These are phyloP conservation scores for Nothophytophthora sp. DNA, from an alignment of 352 stramenopile species.

Conservation along the genomic window DNA sequence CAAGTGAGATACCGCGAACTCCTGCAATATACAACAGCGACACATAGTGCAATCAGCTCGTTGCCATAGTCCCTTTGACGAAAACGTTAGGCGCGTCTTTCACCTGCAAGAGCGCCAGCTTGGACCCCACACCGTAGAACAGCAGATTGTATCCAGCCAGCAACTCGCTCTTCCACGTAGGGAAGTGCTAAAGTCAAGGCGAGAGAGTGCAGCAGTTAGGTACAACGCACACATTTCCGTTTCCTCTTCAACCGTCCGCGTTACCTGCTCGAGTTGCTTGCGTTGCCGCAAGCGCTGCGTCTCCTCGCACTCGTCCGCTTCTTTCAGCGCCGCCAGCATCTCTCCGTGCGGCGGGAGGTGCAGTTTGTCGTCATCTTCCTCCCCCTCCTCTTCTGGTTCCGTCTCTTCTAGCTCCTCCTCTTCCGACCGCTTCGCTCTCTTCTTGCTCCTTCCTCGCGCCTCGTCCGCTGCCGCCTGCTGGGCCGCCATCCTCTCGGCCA, in stretches of 20 bases:
- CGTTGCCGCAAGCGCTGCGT: neutral
- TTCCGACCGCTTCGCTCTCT: conserved; percentile 1
- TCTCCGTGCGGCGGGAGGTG: conserved; percentile 17
- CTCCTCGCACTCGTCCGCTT: conserved; percentile 17
- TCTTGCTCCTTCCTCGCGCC: neutral
- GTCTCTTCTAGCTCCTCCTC: neutral
- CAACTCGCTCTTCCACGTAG: conserved; percentile 45
- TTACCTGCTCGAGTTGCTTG: conserved; percentile 14
- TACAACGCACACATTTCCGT: neutral
- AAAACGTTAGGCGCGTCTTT: neutral
- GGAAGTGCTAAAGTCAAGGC: conserved; percentile 32
- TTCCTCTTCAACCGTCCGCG: too few relatives aligned
- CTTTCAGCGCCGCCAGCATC: conserved; percentile 23
- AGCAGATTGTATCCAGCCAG: conserved; percentile 53
- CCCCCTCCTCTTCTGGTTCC: conserved; percentile 2
- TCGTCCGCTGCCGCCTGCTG: conserved; percentile 6
- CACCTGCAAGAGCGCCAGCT: conserved; percentile 54
- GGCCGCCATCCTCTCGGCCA: conserved; percentile 6
- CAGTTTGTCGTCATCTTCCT: conserved; percentile 9
- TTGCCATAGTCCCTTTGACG: neutral
- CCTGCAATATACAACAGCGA: conserved; percentile 22
- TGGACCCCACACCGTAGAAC: conserved; percentile 55
- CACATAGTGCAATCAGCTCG: neutral
- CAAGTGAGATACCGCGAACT: conserved; percentile 36
- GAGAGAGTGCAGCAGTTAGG: neutral